Evolutionary conservation across 2,329 filamentous ascomycete genomes (phyloP).

Genomic region (Eutypella sp.): DNA sequence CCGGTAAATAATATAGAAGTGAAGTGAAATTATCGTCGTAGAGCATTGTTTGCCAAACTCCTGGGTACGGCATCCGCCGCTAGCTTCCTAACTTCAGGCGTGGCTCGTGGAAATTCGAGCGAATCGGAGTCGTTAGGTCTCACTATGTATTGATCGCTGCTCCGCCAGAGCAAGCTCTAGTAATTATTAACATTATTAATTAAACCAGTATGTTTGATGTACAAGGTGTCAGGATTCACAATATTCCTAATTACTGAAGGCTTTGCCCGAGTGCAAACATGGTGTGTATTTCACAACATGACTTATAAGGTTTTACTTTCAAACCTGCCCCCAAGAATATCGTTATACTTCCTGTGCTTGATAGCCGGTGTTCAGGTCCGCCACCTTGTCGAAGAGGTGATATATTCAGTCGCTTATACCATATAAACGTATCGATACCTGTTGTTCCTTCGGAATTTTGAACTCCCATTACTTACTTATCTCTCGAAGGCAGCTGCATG

Average conservation of each 20-base stretch:
- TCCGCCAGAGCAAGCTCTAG: not conserved
- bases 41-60: not conserved
- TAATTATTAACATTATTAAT: not conserved
- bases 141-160: not conserved
- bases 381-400: slow-evolving; percentile 53
- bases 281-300: slow-evolving; percentile 78
- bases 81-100: not conserved
- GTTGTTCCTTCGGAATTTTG: slow-evolving; percentile 63
- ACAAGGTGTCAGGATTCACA: slow-evolving; percentile 45
- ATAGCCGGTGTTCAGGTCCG: slow-evolving; percentile 59
- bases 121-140: not conserved
- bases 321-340: slow-evolving; percentile 61
- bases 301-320: slow-evolving; percentile 63
- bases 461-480: slow-evolving; percentile 67
- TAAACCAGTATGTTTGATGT: not conserved
- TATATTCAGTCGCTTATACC: slow-evolving; percentile 74
- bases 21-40: not conserved
- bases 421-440: slow-evolving; percentile 68
- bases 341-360: slow-evolving; percentile 51
- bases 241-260: slow-evolving; percentile 51
- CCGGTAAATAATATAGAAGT: no score
- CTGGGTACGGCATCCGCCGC: not conserved
- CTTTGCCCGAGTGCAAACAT: slow-evolving; percentile 75
- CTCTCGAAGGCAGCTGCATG: slow-evolving; percentile 61
- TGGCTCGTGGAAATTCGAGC: not conserved